Evolutionary conservation across 495 filamentous ascomycete species (phyloP), one percentile per base, ranked within the genome.

Genomic region (Hypoxylon subgilvum): DNA sequence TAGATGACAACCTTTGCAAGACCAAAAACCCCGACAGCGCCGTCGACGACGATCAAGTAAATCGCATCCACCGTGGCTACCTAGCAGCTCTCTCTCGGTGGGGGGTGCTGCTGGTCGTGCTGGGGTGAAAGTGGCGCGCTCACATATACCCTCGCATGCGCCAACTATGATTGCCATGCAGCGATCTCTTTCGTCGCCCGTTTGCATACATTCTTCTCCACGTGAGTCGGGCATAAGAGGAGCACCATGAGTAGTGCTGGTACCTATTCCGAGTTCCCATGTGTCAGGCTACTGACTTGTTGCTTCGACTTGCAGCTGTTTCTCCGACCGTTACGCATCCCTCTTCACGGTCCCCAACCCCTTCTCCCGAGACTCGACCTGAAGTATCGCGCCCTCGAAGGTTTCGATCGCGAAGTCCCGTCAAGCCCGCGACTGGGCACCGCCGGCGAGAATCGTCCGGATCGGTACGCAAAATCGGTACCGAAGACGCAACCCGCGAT

Each of bases 91-190:
- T 65, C 56, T 38, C 36, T 18, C 27, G 17, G 4, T 43, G 22
- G 44, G 47, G 54, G 48, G 61, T 65, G 57, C 53, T 65, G 65
- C 61, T 67, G 57, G 61, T 55, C 13, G 59, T 52, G 48, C 55
- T 61, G 46, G 61, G 50, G 61, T 59, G 61, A 64, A 49, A 50
- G 35, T 21, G 50, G 54, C 45, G 49, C 45, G 46, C 50, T 50
- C 32, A 17, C 38, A 36, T 41, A 56, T 19, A 43, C 32, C 22
- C 38, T 58, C 44, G 48, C 46, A 77, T 75, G 77, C 74, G 69
- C 67, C 70, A 72, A 78, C 63, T 73, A 81, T 81, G 77, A 77
- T 79, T 69, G 77, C 78, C 68, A 81, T 81, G 77, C 77, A 81
- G 69, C 77, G 77, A 56, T 79, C 77, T 46, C 75, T 78, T 48